These are phyloP conservation scores for Penicillium sp. DNA, from an alignment of 2,329 filamentous ascomycete species.

Conservation along the genomic window DNA sequence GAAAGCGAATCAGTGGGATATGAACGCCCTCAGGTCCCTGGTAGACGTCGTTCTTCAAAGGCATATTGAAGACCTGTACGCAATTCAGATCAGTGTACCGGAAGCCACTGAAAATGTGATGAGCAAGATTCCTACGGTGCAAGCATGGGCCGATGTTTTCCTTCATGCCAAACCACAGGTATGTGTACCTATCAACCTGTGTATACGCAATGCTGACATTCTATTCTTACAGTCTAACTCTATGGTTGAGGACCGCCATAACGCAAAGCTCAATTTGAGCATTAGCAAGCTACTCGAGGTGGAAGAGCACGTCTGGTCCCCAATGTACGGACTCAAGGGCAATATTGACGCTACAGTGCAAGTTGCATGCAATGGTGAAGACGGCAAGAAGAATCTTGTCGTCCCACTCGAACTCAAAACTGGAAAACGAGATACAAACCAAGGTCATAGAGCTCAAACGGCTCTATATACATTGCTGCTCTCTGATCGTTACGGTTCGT, in stretches of 20 bases:
- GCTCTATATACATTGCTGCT: constrained; percentile 89
- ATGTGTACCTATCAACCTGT: constrained; percentile 27
- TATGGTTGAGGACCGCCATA: constrained; percentile 75
- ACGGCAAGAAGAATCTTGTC: constrained; percentile 68
- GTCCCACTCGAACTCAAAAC: constrained; percentile 97
- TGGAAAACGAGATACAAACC: constrained; percentile 74
- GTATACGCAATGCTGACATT: constrained; percentile 24
- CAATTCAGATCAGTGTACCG: constrained; percentile 72
- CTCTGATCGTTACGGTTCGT: constrained; percentile 78
- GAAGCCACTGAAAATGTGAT: constrained; percentile 77
- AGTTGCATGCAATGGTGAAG: constrained; percentile 72
- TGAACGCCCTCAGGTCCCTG: constrained; percentile 62
- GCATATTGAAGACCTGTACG: constrained; percentile 86
- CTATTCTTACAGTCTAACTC: constrained; percentile 57
- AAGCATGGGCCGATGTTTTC: constrained; percentile 80
- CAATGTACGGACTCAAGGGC: constrained; percentile 94
- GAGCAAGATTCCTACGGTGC: constrained; percentile 79
- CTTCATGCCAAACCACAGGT: constrained; percentile 70
- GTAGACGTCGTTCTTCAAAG: constrained; percentile 70
- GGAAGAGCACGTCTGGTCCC: constrained; percentile 97
- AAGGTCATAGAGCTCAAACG: constrained; percentile 87
- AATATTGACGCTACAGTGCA: constrained; percentile 98
- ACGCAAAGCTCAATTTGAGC: constrained; percentile 74
- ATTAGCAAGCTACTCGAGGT: constrained; percentile 94
- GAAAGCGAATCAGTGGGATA: constrained; percentile 78